Conservation (phyloP, 805 yeast genomes). For the Scheffersomyces ergatensis region DNA sequence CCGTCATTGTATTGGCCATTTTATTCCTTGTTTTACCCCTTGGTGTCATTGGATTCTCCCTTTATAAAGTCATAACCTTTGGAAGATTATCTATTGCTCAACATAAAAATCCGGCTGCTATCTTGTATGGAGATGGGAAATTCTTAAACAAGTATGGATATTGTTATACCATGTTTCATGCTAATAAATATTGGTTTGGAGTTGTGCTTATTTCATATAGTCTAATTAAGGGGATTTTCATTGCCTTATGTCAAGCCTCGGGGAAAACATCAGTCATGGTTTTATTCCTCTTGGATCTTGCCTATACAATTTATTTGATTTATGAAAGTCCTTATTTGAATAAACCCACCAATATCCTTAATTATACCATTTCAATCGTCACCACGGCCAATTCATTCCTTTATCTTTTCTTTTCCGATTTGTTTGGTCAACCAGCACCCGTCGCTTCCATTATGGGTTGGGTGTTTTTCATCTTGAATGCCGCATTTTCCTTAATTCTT, state of each 20-base stretch:
- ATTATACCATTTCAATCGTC: slow-evolving; percentile 70
- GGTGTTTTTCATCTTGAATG: slow-evolving; percentile 84
- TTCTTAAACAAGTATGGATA: slow-evolving; percentile 81
- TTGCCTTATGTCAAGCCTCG: slow-evolving; percentile 74
- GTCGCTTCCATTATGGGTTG: slow-evolving; percentile 90
- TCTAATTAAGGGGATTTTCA: slow-evolving; percentile 66
- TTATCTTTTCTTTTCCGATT: slow-evolving; percentile 80
- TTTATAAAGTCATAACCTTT: slow-evolving; percentile 58
- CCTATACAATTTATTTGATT: slow-evolving; percentile 63
- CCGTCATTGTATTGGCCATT: slow-evolving; percentile 79
- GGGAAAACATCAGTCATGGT: slow-evolving; percentile 82
- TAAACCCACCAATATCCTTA: slow-evolving; percentile 74
- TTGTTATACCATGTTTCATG: slow-evolving; percentile 85
- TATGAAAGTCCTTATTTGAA: slow-evolving; percentile 74
- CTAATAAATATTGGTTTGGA: slow-evolving; percentile 82
- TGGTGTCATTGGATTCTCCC: slow-evolving; percentile 62
- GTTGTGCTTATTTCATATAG: slow-evolving; percentile 58
- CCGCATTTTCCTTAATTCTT: slow-evolving; percentile 78
- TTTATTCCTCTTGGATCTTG: slow-evolving; percentile 72
- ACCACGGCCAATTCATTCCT: slow-evolving; percentile 77
- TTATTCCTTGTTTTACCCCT: slow-evolving; percentile 63
- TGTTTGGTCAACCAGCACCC: slow-evolving; percentile 75
- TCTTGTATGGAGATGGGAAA: slow-evolving; percentile 73
- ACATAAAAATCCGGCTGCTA: slow-evolving; percentile 81
- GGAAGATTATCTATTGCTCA: slow-evolving; percentile 60